These are phyloP conservation scores for Leonotis leonurus DNA, from an alignment of 257 asterid genomes.

Conservation along the genomic window DNA sequence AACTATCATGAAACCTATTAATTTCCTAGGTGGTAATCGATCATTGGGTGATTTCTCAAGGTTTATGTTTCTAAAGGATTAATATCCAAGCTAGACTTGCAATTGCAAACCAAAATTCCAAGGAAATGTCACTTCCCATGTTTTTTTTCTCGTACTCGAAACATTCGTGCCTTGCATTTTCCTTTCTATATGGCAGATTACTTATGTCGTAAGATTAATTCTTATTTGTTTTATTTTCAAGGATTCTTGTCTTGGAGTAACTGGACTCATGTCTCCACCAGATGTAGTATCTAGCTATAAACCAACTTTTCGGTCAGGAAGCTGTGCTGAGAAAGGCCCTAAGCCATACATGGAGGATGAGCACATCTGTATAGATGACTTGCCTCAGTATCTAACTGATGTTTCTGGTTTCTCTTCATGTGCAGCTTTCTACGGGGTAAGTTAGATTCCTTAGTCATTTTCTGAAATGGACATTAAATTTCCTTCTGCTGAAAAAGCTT, in stretches of 20 bases:
- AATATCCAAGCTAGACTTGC: neutral
- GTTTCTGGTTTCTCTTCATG: constrained; percentile 46
- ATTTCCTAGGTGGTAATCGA: too few relatives aligned
- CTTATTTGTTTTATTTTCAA: constrained; percentile 17
- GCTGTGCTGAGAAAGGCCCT: constrained; percentile 93
- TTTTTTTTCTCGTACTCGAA: neutral
- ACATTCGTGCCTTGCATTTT: neutral
- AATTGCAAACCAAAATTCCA: neutral
- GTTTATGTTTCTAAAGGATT: too few relatives aligned
- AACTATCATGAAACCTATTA: too few relatives aligned
- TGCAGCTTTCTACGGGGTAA: constrained; percentile 93
- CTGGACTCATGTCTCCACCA: constrained; percentile 36
- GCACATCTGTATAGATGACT: constrained; percentile 73
- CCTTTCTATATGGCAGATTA: neutral
- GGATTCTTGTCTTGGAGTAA: constrained; percentile 45
- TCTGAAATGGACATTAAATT: neutral
- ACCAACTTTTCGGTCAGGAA: constrained; percentile 78
- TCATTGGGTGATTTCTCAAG: too few relatives aligned
- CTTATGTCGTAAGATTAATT: neutral
- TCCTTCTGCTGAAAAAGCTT: neutral
- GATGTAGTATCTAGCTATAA: constrained; percentile 46
- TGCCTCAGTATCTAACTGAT: constrained; percentile 50
- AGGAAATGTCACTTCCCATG: neutral
- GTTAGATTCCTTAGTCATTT: neutral
- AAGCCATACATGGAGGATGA: constrained; percentile 93